Evolutionary conservation across 768 basidiomycete genomes (phyloP).

Genomic region (Pisolithus microcarpus): DNA sequence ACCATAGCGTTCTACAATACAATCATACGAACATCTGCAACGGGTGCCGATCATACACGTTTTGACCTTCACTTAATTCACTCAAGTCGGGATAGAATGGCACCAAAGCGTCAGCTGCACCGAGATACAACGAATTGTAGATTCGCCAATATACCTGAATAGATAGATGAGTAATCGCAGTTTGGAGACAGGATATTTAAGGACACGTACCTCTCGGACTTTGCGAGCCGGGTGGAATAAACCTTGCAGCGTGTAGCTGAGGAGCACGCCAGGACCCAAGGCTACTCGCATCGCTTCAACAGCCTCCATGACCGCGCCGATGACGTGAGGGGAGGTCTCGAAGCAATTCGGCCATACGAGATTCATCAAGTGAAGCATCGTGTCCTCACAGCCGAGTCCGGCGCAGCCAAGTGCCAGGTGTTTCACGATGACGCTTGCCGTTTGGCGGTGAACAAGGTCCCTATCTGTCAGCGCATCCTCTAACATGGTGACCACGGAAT

Average conservation of each 20-base stretch:
- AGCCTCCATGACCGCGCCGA: conserved; percentile 97
- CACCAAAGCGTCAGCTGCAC: conserved; percentile 85
- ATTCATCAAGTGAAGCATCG: conserved; percentile 96
- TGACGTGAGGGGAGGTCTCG: conserved; percentile 97
- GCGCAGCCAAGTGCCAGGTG: conserved; percentile 95
- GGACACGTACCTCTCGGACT: conserved; percentile 77
- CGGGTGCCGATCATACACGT: conserved; percentile 79
- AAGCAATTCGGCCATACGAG: conserved; percentile 99
- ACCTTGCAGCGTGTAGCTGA: conserved; percentile 91
- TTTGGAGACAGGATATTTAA: neutral
- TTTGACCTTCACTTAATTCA: conserved; percentile 87
- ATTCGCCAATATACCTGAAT: conserved; percentile 79
- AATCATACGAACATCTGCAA: conserved; percentile 75
- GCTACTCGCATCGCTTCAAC: conserved; percentile 97
- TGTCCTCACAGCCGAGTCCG: conserved; percentile 95
- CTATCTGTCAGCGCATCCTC: conserved; percentile 98
- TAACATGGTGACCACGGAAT: conserved; percentile 95
- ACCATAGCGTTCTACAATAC: neutral
- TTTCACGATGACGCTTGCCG: conserved; percentile 96
- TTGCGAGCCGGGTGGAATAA: conserved; percentile 96
- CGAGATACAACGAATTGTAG: conserved; percentile 92
- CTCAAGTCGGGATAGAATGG: conserved; percentile 92
- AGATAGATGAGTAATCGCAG: neutral
- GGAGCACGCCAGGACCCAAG: conserved; percentile 84
- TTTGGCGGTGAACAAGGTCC: conserved; percentile 97